Conservation (phyloP, 768 basidiomycete genomes). For the Tremella fuciformis region DNA sequence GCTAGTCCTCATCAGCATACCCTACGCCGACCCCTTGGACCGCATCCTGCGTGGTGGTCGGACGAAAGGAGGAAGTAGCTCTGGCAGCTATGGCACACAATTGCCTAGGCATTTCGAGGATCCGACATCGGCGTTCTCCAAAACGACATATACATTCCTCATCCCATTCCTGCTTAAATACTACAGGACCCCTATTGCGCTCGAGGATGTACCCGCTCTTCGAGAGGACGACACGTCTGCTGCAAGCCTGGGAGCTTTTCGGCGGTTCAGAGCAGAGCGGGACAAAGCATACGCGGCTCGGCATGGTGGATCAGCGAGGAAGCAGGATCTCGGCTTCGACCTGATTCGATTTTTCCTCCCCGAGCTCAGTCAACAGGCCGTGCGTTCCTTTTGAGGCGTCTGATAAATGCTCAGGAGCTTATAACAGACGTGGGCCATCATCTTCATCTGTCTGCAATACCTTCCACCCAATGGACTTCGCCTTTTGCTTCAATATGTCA, state of each 20-base stretch:
- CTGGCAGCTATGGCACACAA: constrained; percentile 30
- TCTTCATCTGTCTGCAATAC: constrained; percentile 50
- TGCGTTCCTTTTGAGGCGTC: constrained; percentile 21
- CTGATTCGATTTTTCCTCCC: constrained; percentile 40
- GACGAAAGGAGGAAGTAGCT: constrained; percentile 39
- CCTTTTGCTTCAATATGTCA: constrained; percentile 51
- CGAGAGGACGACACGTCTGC: constrained; percentile 47
- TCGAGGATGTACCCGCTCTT: constrained; percentile 45
- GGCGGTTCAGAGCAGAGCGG: constrained; percentile 30
- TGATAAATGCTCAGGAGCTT: constrained; percentile 2
- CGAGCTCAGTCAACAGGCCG: constrained; percentile 31
- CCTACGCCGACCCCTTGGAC: constrained; percentile 35
- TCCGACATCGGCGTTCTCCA: constrained; percentile 40
- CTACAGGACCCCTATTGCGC: constrained; percentile 33
- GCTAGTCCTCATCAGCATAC: constrained; percentile 35
- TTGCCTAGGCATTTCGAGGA: constrained; percentile 39
- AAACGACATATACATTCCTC: constrained; percentile 43
- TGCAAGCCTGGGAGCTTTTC: constrained; percentile 35
- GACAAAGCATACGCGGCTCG: constrained; percentile 27
- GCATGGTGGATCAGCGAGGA: constrained; percentile 24
- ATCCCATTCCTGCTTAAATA: constrained; percentile 45
- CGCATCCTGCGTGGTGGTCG: constrained; percentile 31
- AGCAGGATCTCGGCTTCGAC: constrained; percentile 34
- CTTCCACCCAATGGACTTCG: constrained; percentile 53
- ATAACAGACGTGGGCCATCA: constrained; percentile 36